These are phyloP conservation scores for Metschnikowia henanensis DNA, from an alignment of 805 yeast species.

Conservation along the genomic window DNA sequence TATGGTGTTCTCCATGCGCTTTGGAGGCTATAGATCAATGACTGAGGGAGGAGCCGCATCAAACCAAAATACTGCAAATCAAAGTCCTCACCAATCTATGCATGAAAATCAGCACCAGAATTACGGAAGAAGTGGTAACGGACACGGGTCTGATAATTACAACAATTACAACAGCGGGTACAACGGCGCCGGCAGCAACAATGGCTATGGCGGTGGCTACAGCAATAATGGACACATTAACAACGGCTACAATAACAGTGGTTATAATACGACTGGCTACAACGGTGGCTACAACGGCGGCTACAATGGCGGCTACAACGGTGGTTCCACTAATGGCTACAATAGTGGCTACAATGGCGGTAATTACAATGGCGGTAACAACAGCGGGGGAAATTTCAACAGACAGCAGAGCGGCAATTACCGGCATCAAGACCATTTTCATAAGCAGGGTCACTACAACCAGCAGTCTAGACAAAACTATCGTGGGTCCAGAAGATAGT, in stretches of 20 bases:
- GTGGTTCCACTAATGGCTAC: slow-evolving; percentile 7
- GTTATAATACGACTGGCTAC: slow-evolving; percentile 1
- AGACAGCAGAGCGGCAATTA: slow-evolving; percentile 6
- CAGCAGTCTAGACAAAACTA: slow-evolving; percentile 2
- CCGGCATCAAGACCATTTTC: slow-evolving; percentile 8
- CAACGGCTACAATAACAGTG: slow-evolving; percentile 1
- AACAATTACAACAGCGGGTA: slow-evolving; percentile 15
- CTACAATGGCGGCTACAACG: slow-evolving; percentile 7
- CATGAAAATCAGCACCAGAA: slow-evolving; percentile 10
- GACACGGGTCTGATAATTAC: not conserved
- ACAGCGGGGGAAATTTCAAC: slow-evolving; percentile 7
- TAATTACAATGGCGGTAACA: not conserved
- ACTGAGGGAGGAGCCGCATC: slow-evolving; percentile 13
- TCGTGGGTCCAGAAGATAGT: not conserved
- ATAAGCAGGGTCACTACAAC: slow-evolving; percentile 5
- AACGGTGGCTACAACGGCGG: slow-evolving; percentile 1
- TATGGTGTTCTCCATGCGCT: slow-evolving; percentile 33
- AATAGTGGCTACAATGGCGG: not conserved
- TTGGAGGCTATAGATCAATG: slow-evolving; percentile 40
- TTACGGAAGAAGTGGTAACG: too few species aligned
- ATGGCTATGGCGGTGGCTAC: slow-evolving; percentile 10
- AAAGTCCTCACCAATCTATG: slow-evolving; percentile 3
- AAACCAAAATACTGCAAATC: slow-evolving; percentile 3
- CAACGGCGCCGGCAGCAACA: slow-evolving; percentile 1
- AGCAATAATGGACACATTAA: slow-evolving; percentile 3